Conservation (phyloP, 768 basidiomycete species). For the Kwoniella sp. region DNA sequence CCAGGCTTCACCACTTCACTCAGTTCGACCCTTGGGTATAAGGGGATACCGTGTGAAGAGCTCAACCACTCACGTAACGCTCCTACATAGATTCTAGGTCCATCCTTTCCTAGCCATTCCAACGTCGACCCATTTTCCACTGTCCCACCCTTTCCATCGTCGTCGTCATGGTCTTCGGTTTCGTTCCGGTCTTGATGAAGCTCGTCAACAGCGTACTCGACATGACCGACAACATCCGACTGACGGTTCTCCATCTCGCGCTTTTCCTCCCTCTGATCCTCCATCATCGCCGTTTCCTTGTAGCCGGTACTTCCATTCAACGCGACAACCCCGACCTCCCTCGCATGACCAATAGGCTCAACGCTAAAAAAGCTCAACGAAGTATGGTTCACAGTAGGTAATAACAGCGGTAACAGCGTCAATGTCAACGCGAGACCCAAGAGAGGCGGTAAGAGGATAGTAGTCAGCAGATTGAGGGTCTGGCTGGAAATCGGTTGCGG, state of each 20-base stretch:
- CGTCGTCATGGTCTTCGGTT: background rate
- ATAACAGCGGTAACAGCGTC: constrained; percentile 12
- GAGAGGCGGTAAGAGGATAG: background rate
- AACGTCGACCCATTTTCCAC: background rate
- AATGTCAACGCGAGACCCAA: background rate
- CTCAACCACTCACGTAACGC: constrained; percentile 13
- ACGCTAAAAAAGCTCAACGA: background rate
- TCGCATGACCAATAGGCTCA: background rate
- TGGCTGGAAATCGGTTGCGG: too few species aligned
- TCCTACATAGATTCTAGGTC: constrained; percentile 13
- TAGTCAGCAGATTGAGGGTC: background rate
- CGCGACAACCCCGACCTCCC: background rate
- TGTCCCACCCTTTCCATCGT: background rate
- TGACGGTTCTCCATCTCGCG: background rate
- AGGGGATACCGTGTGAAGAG: too few species aligned
- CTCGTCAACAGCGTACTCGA: background rate
- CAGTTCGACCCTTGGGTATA: too few species aligned
- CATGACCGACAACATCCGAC: background rate
- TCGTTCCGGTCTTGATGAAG: background rate
- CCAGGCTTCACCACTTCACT: too few species aligned
- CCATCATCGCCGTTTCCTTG: background rate
- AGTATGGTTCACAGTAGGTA: background rate
- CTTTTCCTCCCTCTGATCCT: background rate
- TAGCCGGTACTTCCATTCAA: background rate
- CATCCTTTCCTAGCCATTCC: constrained; percentile 9